These are phyloP conservation scores for Phytopythium chamaehyphon DNA, from an alignment of 352 stramenopile species.

Conservation along the genomic window DNA sequence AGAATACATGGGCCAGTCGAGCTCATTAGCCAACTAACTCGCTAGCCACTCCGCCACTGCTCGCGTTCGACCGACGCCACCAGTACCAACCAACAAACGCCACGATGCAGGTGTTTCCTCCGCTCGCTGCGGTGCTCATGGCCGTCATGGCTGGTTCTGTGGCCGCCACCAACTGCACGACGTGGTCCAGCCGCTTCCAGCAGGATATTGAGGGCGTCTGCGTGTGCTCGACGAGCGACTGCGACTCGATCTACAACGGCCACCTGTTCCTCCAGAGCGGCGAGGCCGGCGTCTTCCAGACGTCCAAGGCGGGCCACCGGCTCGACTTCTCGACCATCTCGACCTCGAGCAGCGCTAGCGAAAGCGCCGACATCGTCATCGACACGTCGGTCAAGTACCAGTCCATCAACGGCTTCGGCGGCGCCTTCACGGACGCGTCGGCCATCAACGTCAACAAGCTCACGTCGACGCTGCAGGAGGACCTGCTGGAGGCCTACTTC, in stretches of 20 bases:
- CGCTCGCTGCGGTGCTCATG: constrained; percentile 5
- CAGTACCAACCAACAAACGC: too few relatives aligned
- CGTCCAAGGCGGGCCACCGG: constrained; percentile 42
- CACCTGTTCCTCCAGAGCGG: constrained; percentile 29
- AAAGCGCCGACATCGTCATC: constrained; percentile 35
- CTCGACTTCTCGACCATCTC: constrained; percentile 35
- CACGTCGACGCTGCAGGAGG: constrained; percentile 43
- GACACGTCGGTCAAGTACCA: constrained; percentile 58
- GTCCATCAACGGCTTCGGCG: constrained; percentile 86
- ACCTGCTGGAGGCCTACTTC: constrained; percentile 81
- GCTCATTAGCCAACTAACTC: too few relatives aligned
- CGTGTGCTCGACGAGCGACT: constrained; percentile 43
- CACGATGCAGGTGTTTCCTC: constrained; percentile 8
- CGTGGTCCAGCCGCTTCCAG: constrained; percentile 41
- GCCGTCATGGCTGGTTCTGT: constrained; percentile 11
- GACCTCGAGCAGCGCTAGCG: constrained; percentile 11
- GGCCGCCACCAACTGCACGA: constrained; percentile 26
- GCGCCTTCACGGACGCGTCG: constrained; percentile 85
- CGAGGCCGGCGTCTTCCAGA: constrained; percentile 47
- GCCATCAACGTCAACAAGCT: constrained; percentile 79
- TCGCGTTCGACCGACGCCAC: too few relatives aligned
- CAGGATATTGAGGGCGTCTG: constrained; percentile 44
- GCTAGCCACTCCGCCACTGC: too few relatives aligned
- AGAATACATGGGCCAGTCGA: too few relatives aligned
- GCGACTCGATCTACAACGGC: constrained; percentile 49